Evolutionary conservation across 176 grass and related monocot species (phyloP).

Genomic region (Aechmea fasciata): DNA sequence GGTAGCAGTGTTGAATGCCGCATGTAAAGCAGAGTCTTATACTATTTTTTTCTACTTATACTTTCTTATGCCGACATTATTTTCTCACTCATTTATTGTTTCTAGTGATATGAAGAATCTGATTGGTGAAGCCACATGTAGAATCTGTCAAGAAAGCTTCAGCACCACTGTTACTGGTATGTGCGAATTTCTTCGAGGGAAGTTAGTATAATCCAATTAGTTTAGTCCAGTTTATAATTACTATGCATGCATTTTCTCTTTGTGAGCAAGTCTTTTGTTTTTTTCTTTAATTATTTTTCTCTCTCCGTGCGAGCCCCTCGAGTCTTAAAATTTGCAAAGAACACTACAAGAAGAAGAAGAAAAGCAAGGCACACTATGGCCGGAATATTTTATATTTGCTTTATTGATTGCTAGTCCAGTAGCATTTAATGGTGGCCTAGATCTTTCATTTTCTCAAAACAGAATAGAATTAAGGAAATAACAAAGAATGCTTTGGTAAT

Average conservation of each 20-base stretch:
- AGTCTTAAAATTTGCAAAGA: no score
- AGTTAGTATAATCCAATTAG: not conserved
- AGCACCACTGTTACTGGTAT: slow-evolving; percentile 75
- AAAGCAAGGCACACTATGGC: no score
- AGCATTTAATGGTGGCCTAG: no score
- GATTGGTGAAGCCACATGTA: slow-evolving; percentile 69
- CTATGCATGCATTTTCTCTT: not conserved
- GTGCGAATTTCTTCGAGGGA: not conserved
- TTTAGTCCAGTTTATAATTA: not conserved
- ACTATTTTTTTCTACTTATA: not conserved
- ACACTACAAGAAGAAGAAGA: no score
- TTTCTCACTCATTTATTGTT: slow-evolving; percentile 7
- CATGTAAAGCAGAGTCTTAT: slow-evolving; percentile 32
- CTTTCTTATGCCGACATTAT: not conserved
- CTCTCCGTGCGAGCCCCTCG: not conserved
- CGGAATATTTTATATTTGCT: no score
- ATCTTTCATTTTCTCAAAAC: no score
- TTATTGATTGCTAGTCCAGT: no score
- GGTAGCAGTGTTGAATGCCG: slow-evolving; percentile 58
- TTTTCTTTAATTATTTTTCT: slow-evolving; percentile 4
- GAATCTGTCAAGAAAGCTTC: slow-evolving; percentile 79
- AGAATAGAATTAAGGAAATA: no score
- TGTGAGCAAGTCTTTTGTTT: not conserved
- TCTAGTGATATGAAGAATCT: slow-evolving; percentile 82
- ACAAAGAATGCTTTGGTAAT: no score